Conservation (phyloP, 108 stramenopile genomes). For the Cyclotella baltica region DNA sequence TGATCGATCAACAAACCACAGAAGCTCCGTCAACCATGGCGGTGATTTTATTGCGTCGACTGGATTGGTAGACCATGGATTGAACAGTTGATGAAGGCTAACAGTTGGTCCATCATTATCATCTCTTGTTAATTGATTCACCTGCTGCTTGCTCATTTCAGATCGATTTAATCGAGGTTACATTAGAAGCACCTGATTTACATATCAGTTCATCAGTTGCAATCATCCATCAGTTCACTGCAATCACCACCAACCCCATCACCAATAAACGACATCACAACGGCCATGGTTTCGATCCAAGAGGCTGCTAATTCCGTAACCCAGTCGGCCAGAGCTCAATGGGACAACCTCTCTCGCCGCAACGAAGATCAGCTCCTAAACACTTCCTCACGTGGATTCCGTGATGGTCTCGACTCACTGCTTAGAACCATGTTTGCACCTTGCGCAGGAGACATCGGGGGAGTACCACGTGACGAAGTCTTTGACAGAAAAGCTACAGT, state of each 20-base stretch:
- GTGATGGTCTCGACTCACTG: slow-evolving; percentile 28
- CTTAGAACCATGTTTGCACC: slow-evolving; percentile 41
- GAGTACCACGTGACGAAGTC: slow-evolving; percentile 32
- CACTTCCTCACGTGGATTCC: background rate
- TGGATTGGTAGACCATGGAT: too few species aligned
- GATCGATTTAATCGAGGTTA: too few species aligned
- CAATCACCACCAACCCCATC: slow-evolving; percentile 74
- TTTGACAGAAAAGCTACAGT: background rate
- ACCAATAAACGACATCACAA: slow-evolving; percentile 53
- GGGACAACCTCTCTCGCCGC: slow-evolving; percentile 10
- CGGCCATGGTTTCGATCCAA: slow-evolving; percentile 70
- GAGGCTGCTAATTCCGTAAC: slow-evolving; percentile 1
- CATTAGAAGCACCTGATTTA: too few species aligned
- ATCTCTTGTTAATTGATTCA: too few species aligned
- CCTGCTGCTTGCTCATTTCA: too few species aligned
- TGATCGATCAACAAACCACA: too few species aligned
- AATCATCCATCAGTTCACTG: slow-evolving; percentile 24
- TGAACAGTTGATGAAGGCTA: too few species aligned
- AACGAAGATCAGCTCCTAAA: background rate
- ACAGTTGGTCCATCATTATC: too few species aligned
- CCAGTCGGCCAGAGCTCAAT: slow-evolving; percentile 3
- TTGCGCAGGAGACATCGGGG: slow-evolving; percentile 41
- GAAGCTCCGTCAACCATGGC: too few species aligned
- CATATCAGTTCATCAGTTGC: too few species aligned
- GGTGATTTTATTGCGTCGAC: too few species aligned